Base-by-base conservation (phyloP, 441 rosid genomes). In the Populus hybrid region DNA sequence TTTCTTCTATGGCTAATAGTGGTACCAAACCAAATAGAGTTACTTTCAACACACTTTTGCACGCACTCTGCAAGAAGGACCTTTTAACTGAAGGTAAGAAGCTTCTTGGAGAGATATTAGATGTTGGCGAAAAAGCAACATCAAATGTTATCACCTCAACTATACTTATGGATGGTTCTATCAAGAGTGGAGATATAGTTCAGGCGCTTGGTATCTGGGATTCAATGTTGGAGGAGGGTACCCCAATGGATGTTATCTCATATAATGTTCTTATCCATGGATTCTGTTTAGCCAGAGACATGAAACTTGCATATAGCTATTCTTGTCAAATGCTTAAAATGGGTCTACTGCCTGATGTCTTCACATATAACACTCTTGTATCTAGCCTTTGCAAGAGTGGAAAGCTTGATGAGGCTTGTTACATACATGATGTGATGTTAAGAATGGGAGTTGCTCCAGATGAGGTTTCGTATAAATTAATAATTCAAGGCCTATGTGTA, bases 191-290 rank as follows among this genome's bases (percentile, higher is more conserved):
- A 63, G 80, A 86, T 68, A 82, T 79, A 50, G 78, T 59, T 79
- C 81, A 84, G 68, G 97, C 93, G 64, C 75, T 86, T 77, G 74
- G 42, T 56, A 20, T 85, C 33, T 89, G 94, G 95, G 81, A 87
- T 70, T 80, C 83, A 78, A 80, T 91, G 79, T 72, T 77, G 24
- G 73, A 64, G 74, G 81, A 77, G 29, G 80, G 84, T 42, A 74
- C 42, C 45, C 80, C 76, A 75, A 36, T 84, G 29, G 94, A 91
- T 82, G 80, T 80, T 50, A 80, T 88, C 72, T 80, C 86, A 65
- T 93, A 89, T 79, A 91, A 91, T 84, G 94, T 88, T 81, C 83
- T 89, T 59, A 86, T 93, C 78, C 85, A 85, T 80, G 97, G 97
- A 50, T 84, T 88, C 33, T 80, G 87, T 77, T 82, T 72, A 74